A percentile compares a stretch with the other conserved stretches of the same genome.
phyloP scores from a whole-genome alignment of 2,329 filamentous ascomycete species.

The Aspergillus pseudoglaucus region DNA sequence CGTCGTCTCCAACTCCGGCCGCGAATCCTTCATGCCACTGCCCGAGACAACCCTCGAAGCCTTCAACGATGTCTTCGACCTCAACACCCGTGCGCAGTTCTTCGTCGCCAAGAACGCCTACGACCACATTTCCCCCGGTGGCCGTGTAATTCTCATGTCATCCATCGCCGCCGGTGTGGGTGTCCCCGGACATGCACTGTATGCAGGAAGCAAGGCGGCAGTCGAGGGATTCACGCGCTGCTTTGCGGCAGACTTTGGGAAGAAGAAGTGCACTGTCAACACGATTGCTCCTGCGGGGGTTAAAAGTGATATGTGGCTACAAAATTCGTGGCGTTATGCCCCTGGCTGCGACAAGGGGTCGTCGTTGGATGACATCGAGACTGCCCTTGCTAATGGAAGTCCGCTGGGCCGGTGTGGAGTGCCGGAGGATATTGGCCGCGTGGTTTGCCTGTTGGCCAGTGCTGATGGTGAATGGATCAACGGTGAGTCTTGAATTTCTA shows the following conservation, averaged over 20 bases:
- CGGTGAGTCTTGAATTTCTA: slow-evolving; percentile 36
- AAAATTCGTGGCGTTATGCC: slow-evolving; percentile 62
- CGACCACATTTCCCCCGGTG: slow-evolving; percentile 62
- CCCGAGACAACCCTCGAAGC: slow-evolving; percentile 24
- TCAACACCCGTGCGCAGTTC: slow-evolving; percentile 59
- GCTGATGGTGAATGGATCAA: slow-evolving; percentile 61
- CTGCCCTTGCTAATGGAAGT: slow-evolving; percentile 50
- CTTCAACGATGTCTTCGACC: slow-evolving; percentile 50
- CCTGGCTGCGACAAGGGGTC: slow-evolving; percentile 39
- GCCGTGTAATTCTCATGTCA: slow-evolving; percentile 61
- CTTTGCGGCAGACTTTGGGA: slow-evolving; percentile 64
- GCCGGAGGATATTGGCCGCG: slow-evolving; percentile 54
- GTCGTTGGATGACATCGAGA: slow-evolving; percentile 49
- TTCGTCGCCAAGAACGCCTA: slow-evolving; percentile 61
- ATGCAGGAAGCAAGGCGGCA: slow-evolving; percentile 69
- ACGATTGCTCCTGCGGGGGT: slow-evolving; percentile 21
- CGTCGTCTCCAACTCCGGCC: slow-evolving; percentile 41
- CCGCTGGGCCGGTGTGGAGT: slow-evolving; percentile 55
- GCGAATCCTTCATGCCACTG: slow-evolving; percentile 35
- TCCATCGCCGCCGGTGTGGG: slow-evolving; percentile 29
- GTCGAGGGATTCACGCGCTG: slow-evolving; percentile 71
- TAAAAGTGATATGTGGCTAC: slow-evolving; percentile 62
- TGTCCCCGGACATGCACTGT: slow-evolving; percentile 67
- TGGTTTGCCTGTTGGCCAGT: slow-evolving; percentile 51
- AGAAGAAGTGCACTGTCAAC: slow-evolving; percentile 42